Base-by-base conservation (phyloP, 2,329 filamentous ascomycete genomes). In the Paraphaeosphaeria sporulosa region DNA sequence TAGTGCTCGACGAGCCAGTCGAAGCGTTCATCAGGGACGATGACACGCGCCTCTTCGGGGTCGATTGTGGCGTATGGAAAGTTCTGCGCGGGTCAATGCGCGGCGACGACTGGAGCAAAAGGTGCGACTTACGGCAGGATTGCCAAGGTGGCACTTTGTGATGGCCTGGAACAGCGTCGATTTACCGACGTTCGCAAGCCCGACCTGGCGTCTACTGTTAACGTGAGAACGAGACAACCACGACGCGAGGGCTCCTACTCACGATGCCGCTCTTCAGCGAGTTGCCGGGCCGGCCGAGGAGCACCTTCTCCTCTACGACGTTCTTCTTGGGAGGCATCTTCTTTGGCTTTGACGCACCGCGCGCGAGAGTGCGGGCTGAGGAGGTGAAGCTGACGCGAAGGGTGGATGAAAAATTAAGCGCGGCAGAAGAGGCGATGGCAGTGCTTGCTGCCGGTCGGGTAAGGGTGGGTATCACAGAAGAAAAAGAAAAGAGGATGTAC, bases 131-230 rank as follows among this genome's bases (percentile, higher is more conserved):
- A 92, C 90, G 84, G 95, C 95, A 74, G 96, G 96, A 85, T 98
- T 99, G 83, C 96, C 95, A 75, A 99, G 90, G 68, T 89, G 89
- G 82, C 91, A 97, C 86, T 97, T 98, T 78, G 95, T 99, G 82
- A 99, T 97, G 78, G 95, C 93, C 86, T 99, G 96, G 88, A 99
- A 99, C 74, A 99, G 89, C 36, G 96, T 99, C 69, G 95, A 99
- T 85, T 99, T 99, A 81, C 95, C 95, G 73, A 99, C 96, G 82
- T 99, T 99, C 81, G 95, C 95, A 76, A 99, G 89, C 83, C 95
- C 95, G 81, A 99, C 93, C 93, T 97, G 79, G 64, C 75, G 73
- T 72, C 70, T 69, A 78, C 72, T 78, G 77, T 82, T 77, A 81
- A 81, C 71, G 71, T 72, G 63, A 78, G 71, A 72, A 76, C 71